phyloP scores from a whole-genome alignment of 164 flowering plant genomes.

The Dillenia suffruticosa region DNA sequence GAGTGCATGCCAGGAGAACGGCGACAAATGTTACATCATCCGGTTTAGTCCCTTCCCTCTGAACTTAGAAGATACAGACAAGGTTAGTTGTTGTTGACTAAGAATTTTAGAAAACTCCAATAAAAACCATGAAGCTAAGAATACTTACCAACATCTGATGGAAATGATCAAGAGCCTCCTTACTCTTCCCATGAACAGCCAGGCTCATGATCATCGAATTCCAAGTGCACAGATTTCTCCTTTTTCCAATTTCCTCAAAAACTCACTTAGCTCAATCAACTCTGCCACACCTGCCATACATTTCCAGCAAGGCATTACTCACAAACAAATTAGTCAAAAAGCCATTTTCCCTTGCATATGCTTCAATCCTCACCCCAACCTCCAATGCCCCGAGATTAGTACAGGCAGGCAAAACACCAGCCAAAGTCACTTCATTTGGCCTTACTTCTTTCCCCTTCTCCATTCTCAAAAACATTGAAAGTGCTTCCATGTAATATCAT shows the following conservation, averaged over 20 bases:
- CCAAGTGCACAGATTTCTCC: conserved; percentile 69
- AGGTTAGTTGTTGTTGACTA: not conserved
- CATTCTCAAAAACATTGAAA: conserved; percentile 60
- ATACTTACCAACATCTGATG: conserved; percentile 52
- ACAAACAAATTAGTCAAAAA: conserved; percentile 57
- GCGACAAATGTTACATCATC: conserved; percentile 86
- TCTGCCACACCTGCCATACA: conserved; percentile 79
- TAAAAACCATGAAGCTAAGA: not conserved
- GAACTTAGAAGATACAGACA: not conserved
- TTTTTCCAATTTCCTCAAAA: conserved; percentile 54
- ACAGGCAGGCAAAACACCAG: conserved; percentile 86
- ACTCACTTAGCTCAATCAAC: conserved; percentile 49
- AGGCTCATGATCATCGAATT: conserved; percentile 84
- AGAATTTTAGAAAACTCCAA: not conserved
- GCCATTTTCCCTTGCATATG: conserved; percentile 54
- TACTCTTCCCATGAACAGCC: conserved; percentile 69
- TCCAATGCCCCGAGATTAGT: conserved; percentile 81
- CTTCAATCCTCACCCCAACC: conserved; percentile 61
- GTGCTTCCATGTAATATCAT: conserved; percentile 52
- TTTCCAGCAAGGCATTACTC: conserved; percentile 63
- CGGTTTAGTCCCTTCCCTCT: conserved; percentile 48
- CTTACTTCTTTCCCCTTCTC: conserved; percentile 36
- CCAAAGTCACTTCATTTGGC: conserved; percentile 75
- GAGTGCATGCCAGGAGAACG: conserved; percentile 72
- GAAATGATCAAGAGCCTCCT: conserved; percentile 56